phyloP scores from a whole-genome alignment of 768 basidiomycete species.

The Lentinula aciculospora region DNA sequence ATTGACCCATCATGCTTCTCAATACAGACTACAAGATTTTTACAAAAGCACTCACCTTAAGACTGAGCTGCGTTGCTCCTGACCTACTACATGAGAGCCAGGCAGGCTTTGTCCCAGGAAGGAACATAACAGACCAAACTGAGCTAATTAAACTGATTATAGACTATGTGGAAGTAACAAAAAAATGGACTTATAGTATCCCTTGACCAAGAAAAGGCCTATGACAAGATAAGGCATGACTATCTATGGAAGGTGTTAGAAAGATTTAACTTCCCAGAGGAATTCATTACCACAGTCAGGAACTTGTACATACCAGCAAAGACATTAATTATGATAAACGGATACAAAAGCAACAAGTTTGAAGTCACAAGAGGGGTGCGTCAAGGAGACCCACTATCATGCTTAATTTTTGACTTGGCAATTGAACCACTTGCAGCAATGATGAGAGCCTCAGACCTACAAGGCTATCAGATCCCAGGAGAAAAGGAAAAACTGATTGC shows the following conservation, averaged over 20 bases:
- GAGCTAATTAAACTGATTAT: background rate
- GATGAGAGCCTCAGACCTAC: slow-evolving; percentile 10
- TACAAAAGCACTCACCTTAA: slow-evolving; percentile 11
- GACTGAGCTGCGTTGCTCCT: background rate
- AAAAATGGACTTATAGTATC: slow-evolving; percentile 7
- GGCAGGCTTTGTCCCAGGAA: slow-evolving; percentile 12
- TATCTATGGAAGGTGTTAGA: slow-evolving; percentile 3
- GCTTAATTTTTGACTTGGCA: slow-evolving; percentile 9
- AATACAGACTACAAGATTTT: slow-evolving; percentile 17
- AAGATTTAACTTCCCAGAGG: slow-evolving; percentile 6
- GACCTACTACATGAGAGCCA: slow-evolving; percentile 13
- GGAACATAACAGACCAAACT: slow-evolving; percentile 16
- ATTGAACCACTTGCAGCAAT: slow-evolving; percentile 11
- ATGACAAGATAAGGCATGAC: slow-evolving; percentile 9
- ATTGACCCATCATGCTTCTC: slow-evolving; percentile 12
- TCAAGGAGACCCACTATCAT: slow-evolving; percentile 17
- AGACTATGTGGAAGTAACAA: background rate
- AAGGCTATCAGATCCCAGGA: slow-evolving; percentile 13
- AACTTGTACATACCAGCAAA: slow-evolving; percentile 8
- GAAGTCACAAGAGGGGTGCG: slow-evolving; percentile 12
- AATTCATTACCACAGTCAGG: slow-evolving; percentile 10
- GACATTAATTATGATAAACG: slow-evolving; percentile 10
- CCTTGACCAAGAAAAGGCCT: slow-evolving; percentile 1
- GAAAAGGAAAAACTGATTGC: slow-evolving; percentile 7
- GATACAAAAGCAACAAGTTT: slow-evolving; percentile 8